Evolutionary conservation across 108 stramenopile genomes (phyloP), one percentile per base, ranked within the genome.

Genomic region (Fragilaria crotonensis): DNA sequence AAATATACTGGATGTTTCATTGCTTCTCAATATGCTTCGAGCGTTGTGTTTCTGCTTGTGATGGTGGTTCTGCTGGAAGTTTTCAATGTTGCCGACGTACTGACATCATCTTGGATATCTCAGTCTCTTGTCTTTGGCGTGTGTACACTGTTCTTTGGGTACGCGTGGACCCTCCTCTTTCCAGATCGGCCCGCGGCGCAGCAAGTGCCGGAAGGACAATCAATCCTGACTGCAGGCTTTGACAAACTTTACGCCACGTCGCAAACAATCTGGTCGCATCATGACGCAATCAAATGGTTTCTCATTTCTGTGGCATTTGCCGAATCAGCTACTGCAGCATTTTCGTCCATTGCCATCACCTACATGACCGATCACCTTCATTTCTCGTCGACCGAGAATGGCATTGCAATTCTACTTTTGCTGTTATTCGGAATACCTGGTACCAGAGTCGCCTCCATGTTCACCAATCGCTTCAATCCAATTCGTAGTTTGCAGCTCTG

Each of bases 351-450:
- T 41, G n/a, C n/a, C n/a, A n/a, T n/a, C n/a, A n/a, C n/a, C n/a
- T n/a, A n/a, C n/a, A n/a, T n/a, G n/a, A n/a, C 58, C 72, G 14
- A 66, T 80, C 23, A 84, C 78, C 47, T 85, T 23, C 29, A 54
- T 18, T 68, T 85, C 22, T 55, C 55, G 4, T 36, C 75, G 11
- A 51, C 69, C 9, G 78, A 85, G 57, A 73, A 52, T 48, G 73
- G 69, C 1, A 48, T 59, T 5, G 18, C 50, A 31, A 33, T 66
- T 29, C 47, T 66, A 1, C 25, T 60, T 11, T 25, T 45, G 20
- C 14, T 66, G 36, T 21, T 49, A 2, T 28, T 17, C 27, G 27
- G 48, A 31, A 49, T 66, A 5, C 66, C 66, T 33, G 57, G 58
- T 32, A 29, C 25, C 18, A 29, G n/a, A 5, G 26, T 54, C 30